These are phyloP conservation scores for Physaria fendleri DNA, from an alignment of 345 rosid species.

Conservation along the genomic window DNA sequence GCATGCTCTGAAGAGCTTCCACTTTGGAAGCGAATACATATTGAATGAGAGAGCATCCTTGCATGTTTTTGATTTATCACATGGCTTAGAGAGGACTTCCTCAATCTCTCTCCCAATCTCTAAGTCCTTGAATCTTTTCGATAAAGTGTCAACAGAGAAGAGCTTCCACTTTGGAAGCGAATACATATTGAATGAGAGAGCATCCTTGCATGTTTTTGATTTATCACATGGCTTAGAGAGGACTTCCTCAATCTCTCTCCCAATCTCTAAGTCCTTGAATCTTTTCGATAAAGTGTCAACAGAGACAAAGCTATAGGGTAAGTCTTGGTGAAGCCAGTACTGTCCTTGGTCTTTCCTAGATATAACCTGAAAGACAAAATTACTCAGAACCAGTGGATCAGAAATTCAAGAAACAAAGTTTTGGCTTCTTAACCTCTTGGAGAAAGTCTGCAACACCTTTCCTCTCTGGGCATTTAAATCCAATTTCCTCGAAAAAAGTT, in stretches of 20 bases:
- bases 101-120: slow-evolving; percentile 56
- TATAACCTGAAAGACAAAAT: slow-evolving; percentile 34
- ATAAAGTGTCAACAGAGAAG: slow-evolving; percentile 46
- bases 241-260: slow-evolving; percentile 51
- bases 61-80: slow-evolving; percentile 62
- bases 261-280: slow-evolving; percentile 61
- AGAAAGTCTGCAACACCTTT: slow-evolving; percentile 79
- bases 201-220: slow-evolving; percentile 60
- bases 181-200: slow-evolving; percentile 55
- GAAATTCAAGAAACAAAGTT: background rate
- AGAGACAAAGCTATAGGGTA: slow-evolving; percentile 50
- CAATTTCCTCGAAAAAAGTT: slow-evolving; percentile 55
- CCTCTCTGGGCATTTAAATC: slow-evolving; percentile 71
- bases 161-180: slow-evolving; percentile 59
- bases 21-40: slow-evolving; percentile 56
- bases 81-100: slow-evolving; percentile 55
- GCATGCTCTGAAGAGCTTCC: slow-evolving; percentile 66
- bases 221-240: slow-evolving; percentile 65
- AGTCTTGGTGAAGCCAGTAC: slow-evolving; percentile 55
- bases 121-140: slow-evolving; percentile 60
- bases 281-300: slow-evolving; percentile 50
- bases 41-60: slow-evolving; percentile 61
- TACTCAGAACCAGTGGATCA: background rate
- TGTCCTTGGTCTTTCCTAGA: slow-evolving; percentile 82
- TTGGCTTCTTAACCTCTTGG: slow-evolving; percentile 52